These are phyloP conservation scores for Colletotrichum sp. DNA, from an alignment of 2,329 filamentous ascomycete species.

Conservation along the genomic window DNA sequence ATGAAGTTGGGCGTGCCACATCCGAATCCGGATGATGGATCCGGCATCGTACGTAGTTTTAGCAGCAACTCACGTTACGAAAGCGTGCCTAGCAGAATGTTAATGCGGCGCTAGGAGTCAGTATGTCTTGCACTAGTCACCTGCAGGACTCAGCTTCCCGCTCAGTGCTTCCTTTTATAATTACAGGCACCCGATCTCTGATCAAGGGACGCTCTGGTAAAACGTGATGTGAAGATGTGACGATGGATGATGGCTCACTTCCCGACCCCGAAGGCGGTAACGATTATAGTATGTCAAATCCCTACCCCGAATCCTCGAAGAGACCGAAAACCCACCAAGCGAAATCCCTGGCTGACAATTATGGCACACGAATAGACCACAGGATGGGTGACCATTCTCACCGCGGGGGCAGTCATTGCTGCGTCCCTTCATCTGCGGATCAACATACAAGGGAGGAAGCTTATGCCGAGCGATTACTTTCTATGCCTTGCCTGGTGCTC, in stretches of 20 bases:
- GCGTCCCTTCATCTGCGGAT: conserved; percentile 15
- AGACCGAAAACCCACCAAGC: background rate
- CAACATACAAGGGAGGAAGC: conserved; percentile 6
- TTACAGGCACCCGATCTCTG: background rate
- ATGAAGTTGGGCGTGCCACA: background rate
- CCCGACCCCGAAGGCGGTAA: conserved; percentile 19
- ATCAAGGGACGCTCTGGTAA: too few relatives aligned
- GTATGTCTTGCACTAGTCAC: conserved; percentile 1
- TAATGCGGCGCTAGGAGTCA: background rate
- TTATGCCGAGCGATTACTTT: conserved; percentile 7
- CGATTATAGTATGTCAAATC: conserved; percentile 13
- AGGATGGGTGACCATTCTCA: conserved; percentile 12
- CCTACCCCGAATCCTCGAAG: background rate
- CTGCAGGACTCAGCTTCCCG: background rate
- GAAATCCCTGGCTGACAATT: background rate
- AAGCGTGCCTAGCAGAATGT: background rate
- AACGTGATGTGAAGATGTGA: background rate
- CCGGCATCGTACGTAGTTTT: background rate
- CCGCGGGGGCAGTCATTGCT: conserved; percentile 12
- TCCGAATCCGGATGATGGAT: conserved; percentile 18
- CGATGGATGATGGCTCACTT: conserved; percentile 18
- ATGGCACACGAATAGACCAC: background rate
- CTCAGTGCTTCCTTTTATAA: background rate
- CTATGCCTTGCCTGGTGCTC: conserved; percentile 14
- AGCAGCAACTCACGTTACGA: background rate